Base-by-base conservation (phyloP, 352 stramenopile genomes). In the Elongisporangium anandrum region DNA sequence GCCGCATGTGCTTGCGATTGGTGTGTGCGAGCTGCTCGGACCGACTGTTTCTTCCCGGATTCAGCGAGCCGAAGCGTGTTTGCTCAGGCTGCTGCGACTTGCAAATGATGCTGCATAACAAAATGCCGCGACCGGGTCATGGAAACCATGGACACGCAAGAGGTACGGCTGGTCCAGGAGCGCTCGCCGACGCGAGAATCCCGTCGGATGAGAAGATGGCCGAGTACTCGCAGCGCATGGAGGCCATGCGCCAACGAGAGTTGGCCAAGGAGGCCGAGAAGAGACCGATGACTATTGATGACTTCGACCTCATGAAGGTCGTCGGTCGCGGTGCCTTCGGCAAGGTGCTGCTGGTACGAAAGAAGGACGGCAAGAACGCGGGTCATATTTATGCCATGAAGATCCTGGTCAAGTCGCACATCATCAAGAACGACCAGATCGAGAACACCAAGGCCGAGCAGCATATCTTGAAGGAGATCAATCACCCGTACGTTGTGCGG, bases 221-320 rank as follows among this genome's bases (percentile, higher is more conserved):
- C 4, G 81, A 88, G 47, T 75, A 88, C 49, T 69, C 72, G 3
- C 66, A 90, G 52, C 73, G 78, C 26, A 87, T 92, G 75, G 81
- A 92, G 52, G 81, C 77, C 0, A 94, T 94, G 85, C 82, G 85
- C 7, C 74, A 79, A 62, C 85, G 85, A 16, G 87, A 95, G 62
- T 48, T 85, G 16, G 77, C 72, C 0, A 86, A 87, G 65, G 80
- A 92, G 57, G 80, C 82, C 2, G 82, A 90, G 63, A 80, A 79
- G 38, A 63, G 66, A 12, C 87, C 87, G 3, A 57, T 98, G 34
- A 72, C 63, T 39, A 97, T 97, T 59, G 83, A 94, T 4, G 95
- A 98, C 72, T 98, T 98, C 67, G 88, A 98, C 59, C 61, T 98
- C 34, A 75, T 98, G 21, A 98, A 98, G 64, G 93, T 98, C 10